Conservation (phyloP, 345 rosid genomes). For the Citropsis articulata region DNA sequence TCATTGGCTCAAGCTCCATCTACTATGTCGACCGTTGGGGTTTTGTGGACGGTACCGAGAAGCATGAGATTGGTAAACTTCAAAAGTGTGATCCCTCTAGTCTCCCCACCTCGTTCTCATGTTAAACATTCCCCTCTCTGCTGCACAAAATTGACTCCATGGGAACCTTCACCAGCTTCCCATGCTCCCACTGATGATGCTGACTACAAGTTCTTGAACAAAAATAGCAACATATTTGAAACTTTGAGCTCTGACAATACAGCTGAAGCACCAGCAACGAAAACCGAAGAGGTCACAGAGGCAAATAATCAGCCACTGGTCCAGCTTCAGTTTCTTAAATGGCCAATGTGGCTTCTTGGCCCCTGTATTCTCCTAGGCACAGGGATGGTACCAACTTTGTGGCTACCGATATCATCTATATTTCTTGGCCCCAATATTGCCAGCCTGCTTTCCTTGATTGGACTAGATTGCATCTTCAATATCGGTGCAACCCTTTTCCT, state of each 20-base stretch:
- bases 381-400: conserved; percentile 85
- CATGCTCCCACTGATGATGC: conserved; percentile 47
- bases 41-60: conserved; percentile 29
- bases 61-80: conserved; percentile 29
- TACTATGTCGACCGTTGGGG: conserved; percentile 16
- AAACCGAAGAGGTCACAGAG: conserved; percentile 23
- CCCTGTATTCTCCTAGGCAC: conserved; percentile 78
- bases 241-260: conserved; percentile 37
- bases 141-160: conserved; percentile 53
- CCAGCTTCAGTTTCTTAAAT: conserved; percentile 58
- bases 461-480: conserved; percentile 88
- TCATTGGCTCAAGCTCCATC: conserved; percentile 39
- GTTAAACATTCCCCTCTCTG: conserved; percentile 28
- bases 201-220: conserved; percentile 38
- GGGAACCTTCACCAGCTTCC: conserved; percentile 60
- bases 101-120: conserved; percentile 12
- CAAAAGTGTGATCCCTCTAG: conserved; percentile 8
- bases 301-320: conserved; percentile 16
- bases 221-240: conserved; percentile 52
- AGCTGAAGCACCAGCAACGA: conserved; percentile 31
- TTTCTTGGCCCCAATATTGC: conserved; percentile 84
- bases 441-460: conserved; percentile 81
- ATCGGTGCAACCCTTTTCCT: conserved; percentile 80
- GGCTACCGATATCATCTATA: conserved; percentile 85
- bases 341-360: conserved; percentile 91